phyloP scores from a whole-genome alignment of 768 basidiomycete genomes.

The Psilocybe sp. region DNA sequence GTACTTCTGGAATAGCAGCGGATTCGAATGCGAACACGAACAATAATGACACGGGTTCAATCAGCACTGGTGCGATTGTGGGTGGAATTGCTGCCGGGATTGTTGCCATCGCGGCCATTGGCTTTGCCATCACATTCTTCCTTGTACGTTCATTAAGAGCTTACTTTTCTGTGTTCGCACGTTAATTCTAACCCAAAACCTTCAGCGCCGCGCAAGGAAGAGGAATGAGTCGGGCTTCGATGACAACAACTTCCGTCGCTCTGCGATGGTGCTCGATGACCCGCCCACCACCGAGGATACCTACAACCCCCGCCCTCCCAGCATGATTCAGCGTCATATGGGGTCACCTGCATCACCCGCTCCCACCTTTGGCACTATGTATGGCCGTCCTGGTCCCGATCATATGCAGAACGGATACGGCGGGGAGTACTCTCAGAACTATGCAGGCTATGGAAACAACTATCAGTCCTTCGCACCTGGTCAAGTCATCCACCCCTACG shows the following conservation, averaged over 20 bases:
- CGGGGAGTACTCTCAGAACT: constrained; percentile 16
- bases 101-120: constrained; percentile 36
- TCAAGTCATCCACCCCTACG: constrained; percentile 23
- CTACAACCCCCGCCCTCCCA: constrained; percentile 57
- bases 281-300: constrained; percentile 40
- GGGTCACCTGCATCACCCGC: constrained; percentile 25
- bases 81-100: constrained; percentile 46
- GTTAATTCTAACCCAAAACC: constrained; percentile 3
- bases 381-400: constrained; percentile 23
- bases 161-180: background rate
- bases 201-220: constrained; percentile 42
- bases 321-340: constrained; percentile 54
- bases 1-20: constrained; percentile 3
- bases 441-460: constrained; percentile 16
- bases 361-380: constrained; percentile 31
- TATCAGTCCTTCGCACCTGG: constrained; percentile 33
- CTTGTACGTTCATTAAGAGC: constrained; percentile 34
- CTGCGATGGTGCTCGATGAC: constrained; percentile 58
- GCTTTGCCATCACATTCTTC: constrained; percentile 43
- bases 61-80: constrained; percentile 21
- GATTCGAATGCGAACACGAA: constrained; percentile 7
- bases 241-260: constrained; percentile 58
- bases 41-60: constrained; percentile 3
- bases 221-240: constrained; percentile 47
- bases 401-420: constrained; percentile 4